These are phyloP conservation scores for Aureobasidium sp. DNA, from an alignment of 2,329 filamentous ascomycete species.

Conservation along the genomic window DNA sequence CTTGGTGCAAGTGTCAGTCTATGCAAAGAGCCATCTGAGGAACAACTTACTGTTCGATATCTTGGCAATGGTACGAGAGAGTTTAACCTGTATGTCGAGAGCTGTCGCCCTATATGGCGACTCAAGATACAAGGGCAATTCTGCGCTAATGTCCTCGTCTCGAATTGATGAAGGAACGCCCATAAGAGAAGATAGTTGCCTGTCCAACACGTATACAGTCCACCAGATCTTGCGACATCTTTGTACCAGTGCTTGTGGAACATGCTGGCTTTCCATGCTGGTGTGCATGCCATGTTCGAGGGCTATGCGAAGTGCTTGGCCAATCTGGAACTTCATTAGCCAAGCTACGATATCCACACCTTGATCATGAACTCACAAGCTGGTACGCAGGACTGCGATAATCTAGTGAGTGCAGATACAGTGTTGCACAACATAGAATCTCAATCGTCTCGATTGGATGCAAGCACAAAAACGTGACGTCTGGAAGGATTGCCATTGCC, in stretches of 20 bases:
- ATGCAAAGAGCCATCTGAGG: neutral
- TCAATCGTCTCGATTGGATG: constrained; percentile 30
- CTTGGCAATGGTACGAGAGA: neutral
- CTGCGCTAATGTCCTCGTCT: constrained; percentile 46
- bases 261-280: constrained; percentile 39
- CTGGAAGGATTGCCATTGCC: constrained; percentile 39
- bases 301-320: constrained; percentile 46
- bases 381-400: constrained; percentile 41
- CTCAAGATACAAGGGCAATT: constrained; percentile 37
- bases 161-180: constrained; percentile 44
- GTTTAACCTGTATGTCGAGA: neutral
- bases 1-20: neutral
- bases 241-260: constrained; percentile 38
- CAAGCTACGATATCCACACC: too few relatives aligned
- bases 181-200: constrained; percentile 49
- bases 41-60: neutral
- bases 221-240: constrained; percentile 47
- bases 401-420: constrained; percentile 48
- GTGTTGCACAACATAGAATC: constrained; percentile 44
- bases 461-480: constrained; percentile 30
- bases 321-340: constrained; percentile 31
- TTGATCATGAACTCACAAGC: constrained; percentile 30
- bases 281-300: constrained; percentile 47
- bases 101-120: neutral
- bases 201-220: constrained; percentile 48